Base-by-base conservation (phyloP, 345 rosid genomes). In the Stellera chamaejasme region DNA sequence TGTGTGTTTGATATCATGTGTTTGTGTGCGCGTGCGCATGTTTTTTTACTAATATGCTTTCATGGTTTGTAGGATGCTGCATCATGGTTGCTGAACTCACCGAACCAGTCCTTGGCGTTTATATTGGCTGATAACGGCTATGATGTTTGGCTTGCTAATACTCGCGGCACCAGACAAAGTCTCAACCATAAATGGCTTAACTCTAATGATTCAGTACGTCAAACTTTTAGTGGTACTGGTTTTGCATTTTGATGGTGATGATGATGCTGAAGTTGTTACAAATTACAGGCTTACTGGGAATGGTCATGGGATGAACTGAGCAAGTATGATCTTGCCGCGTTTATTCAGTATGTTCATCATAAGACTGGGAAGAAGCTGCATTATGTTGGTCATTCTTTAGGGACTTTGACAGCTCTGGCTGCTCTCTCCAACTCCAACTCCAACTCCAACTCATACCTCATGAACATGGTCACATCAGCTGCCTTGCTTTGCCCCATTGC, bases 281-380 rank as follows among this genome's bases (percentile, higher is more conserved):
- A 19, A 5, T 16, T 48, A 25, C 46, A 12, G 32, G 46, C 64
- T 63, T 80, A 55, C 10, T 80, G 89, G 83, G 62, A 71, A 11
- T 83, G 89, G 83, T 55, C 89, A 4, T 77, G 85, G 85, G 83
- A 83, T 55, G 79, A 75, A 61, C 19, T 80, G 54, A 74, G 51
- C 23, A 55, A 73, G 3, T 71, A 53, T 47, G 89, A 83, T 68
- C 80, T 80, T 55, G 76, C 89, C 5, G 78, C 81, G 19, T 55
- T 64, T 3, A 51, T 75, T 19, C 59, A 66, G 14, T 66, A 83
- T 41, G 76, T 80, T 32, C 69, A 71, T 15, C 50, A 64, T 32
- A 64, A 61, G 32, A 70, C 80, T 0, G 72, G 75, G 41, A 73
- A 72, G 66, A 75, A 64, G 27, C 65, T 78, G 66, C 85, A 76